A percentile compares a stretch with the other conserved stretches of the same genome.
Conservation (phyloP, 2,329 filamentous ascomycete species). For the Epichloe coenophiala region DNA sequence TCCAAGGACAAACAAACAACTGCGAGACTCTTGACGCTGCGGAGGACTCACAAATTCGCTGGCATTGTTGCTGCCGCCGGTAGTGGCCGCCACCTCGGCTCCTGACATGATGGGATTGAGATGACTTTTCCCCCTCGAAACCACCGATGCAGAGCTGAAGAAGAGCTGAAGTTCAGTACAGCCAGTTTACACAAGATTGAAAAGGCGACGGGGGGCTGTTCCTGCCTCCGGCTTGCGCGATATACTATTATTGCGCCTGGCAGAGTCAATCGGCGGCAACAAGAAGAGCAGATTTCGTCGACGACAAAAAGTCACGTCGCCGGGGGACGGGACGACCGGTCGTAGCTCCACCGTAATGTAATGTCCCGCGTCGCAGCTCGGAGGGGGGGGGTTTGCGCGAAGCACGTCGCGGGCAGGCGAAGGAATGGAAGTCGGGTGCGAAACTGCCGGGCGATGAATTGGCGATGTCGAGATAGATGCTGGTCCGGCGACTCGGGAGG, state of each 20-base stretch:
- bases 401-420: background rate
- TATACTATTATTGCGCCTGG: background rate
- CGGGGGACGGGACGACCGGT: background rate
- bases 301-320: background rate
- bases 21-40: background rate
- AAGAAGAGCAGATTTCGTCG: background rate
- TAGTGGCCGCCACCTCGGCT: constrained; percentile 18
- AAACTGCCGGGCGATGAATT: background rate
- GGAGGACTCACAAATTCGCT: constrained; percentile 76
- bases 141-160: background rate
- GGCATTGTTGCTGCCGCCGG: constrained; percentile 56
- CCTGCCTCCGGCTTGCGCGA: background rate
- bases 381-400: background rate
- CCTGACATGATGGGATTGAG: constrained; percentile 17
- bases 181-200: background rate
- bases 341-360: background rate
- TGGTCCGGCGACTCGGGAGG: background rate
- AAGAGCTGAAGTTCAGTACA: background rate
- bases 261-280: background rate
- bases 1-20: background rate
- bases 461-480: constrained; percentile 1
- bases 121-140: background rate
- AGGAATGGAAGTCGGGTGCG: background rate
- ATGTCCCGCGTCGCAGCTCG: constrained; percentile 1
- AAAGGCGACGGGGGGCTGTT: background rate